Conservation (phyloP, 2,329 filamentous ascomycete species). For the Botrytis fabae region DNA sequence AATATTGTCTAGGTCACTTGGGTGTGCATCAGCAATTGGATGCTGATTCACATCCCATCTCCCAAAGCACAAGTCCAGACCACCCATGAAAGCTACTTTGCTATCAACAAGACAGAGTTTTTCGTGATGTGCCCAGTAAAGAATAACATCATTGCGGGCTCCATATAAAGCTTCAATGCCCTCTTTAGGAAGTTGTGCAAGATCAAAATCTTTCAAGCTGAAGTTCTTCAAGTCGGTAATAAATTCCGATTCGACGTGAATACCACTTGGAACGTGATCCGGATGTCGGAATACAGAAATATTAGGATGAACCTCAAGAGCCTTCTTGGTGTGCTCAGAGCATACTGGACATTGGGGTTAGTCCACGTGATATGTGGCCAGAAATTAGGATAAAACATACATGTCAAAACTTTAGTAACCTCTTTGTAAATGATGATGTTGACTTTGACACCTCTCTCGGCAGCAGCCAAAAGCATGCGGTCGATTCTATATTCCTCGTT, state of each 20-base stretch:
- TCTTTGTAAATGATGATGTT: constrained; percentile 93
- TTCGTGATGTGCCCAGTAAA: constrained; percentile 94
- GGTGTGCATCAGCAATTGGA: constrained; percentile 73
- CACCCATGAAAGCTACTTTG: constrained; percentile 85
- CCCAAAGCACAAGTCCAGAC: constrained; percentile 83
- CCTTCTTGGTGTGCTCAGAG: constrained; percentile 75
- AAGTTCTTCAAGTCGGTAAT: constrained; percentile 56
- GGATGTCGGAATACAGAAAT: constrained; percentile 89
- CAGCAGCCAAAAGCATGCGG: constrained; percentile 76
- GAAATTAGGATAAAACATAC: constrained; percentile 55
- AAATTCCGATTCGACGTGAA: constrained; percentile 67
- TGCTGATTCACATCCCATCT: constrained; percentile 89
- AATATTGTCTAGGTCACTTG: constrained; percentile 70
- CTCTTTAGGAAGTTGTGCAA: constrained; percentile 69
- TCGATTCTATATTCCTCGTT: constrained; percentile 85
- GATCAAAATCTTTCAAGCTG: constrained; percentile 54
- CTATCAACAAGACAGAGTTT: constrained; percentile 84
- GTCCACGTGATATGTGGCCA: background rate
- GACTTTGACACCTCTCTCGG: constrained; percentile 79
- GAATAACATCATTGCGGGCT: constrained; percentile 73
- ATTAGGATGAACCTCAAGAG: constrained; percentile 78
- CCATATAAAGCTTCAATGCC: constrained; percentile 79
- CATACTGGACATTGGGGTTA: constrained; percentile 50
- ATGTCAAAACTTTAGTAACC: constrained; percentile 75
- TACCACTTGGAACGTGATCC: constrained; percentile 76